A percentile compares a stretch with the other conserved stretches of the same genome.
Conservation (phyloP, 2,329 filamentous ascomycete genomes). For the Pseudopithomyces chartarum region DNA sequence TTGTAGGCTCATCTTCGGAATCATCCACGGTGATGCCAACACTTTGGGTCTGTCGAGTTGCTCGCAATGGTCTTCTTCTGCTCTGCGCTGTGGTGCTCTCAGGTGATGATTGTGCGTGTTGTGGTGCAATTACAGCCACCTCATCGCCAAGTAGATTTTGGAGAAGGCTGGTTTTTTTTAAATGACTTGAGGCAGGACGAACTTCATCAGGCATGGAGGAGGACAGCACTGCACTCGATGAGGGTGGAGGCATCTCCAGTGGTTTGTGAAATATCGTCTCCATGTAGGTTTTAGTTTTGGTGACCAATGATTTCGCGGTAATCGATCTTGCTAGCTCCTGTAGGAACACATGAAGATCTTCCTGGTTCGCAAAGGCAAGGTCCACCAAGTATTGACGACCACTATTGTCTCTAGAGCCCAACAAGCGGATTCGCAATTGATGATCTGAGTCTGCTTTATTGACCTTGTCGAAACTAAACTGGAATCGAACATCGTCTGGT, state of each 20-base stretch:
- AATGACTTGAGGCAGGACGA: background rate
- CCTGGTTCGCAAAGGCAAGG: constrained; percentile 22
- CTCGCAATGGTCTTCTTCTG: background rate
- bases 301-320: background rate
- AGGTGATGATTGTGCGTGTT: background rate
- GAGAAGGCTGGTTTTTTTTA: background rate
- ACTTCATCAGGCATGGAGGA: background rate
- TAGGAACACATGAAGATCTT: constrained; percentile 17
- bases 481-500: background rate
- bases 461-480: constrained; percentile 18
- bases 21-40: background rate
- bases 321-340: background rate
- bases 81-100: background rate
- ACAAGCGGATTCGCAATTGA: constrained; percentile 23
- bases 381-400: constrained; percentile 22
- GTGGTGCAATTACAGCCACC: background rate
- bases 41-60: constrained; percentile 1
- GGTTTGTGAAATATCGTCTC: background rate
- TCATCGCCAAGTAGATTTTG: background rate
- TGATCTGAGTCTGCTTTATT: constrained; percentile 20
- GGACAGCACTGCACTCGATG: background rate
- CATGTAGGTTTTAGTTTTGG: background rate
- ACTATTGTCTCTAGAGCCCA: constrained; percentile 13
- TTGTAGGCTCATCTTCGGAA: background rate
- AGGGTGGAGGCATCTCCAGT: background rate